Evolutionary conservation across 176 grass and related monocot species (phyloP).

Genomic region (Tillandsia fasciculata): DNA sequence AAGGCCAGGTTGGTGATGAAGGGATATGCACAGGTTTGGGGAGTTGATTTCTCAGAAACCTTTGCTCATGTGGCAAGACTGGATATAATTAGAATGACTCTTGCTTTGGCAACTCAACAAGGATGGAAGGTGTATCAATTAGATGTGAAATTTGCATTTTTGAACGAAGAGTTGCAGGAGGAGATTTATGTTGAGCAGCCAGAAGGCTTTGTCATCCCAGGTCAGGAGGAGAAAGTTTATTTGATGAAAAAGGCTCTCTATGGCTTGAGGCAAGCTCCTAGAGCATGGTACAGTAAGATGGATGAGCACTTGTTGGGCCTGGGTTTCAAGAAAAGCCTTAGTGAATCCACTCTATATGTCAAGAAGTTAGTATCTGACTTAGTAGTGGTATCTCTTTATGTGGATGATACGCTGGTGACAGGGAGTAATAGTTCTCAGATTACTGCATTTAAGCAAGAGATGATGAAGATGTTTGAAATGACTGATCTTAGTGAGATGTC

Average conservation of each 20-base stretch:
- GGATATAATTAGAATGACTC: neutral
- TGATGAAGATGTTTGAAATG: neutral
- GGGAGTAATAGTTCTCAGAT: neutral
- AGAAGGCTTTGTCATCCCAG: constrained; percentile 2
- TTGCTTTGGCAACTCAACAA: constrained; percentile 3
- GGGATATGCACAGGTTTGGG: neutral
- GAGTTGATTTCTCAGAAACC: constrained; percentile 5
- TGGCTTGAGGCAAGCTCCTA: constrained; percentile 11
- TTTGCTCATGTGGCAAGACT: constrained; percentile 4
- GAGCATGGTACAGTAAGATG: constrained; percentile 7
- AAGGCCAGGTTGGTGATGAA: constrained; percentile 5
- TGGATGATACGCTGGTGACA: constrained; percentile 11
- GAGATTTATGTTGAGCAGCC: constrained; percentile 7
- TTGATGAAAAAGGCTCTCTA: constrained; percentile 9
- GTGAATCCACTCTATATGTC: neutral
- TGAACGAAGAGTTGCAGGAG: constrained; percentile 16
- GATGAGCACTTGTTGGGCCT: neutral
- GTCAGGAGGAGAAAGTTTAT: constrained; percentile 1
- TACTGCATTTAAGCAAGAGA: neutral
- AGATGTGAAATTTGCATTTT: constrained; percentile 12
- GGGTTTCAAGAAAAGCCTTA: neutral
- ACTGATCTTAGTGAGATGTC: neutral
- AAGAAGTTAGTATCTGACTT: constrained; percentile 1
- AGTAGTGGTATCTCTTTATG: constrained; percentile 16
- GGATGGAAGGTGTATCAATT: constrained; percentile 3